Base-by-base conservation (phyloP, 805 yeast species). In the Wickerhamiella brachini region DNA sequence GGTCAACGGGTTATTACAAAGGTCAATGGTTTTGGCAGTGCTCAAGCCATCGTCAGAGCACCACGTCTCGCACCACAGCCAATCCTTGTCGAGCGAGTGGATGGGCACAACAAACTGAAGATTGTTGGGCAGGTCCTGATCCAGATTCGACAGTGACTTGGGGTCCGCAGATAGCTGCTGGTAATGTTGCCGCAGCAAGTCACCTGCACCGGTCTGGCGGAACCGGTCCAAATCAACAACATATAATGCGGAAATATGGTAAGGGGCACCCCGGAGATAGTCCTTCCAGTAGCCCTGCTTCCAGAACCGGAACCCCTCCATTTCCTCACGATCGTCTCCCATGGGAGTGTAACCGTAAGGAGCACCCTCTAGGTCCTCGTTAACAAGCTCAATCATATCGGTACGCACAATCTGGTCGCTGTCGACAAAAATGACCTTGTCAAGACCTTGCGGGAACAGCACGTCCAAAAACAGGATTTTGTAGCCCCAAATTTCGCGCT, bases 31-130 rank as follows among this genome's bases (percentile, higher is more conserved):
- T 62, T 80, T 83, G 2, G 95, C 95, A 0, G 68, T 67, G 50
- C 63, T 63, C 52, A 82, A 66, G 34, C 77, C 68, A 48, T 74
- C 82, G 55, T 80, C 85, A 29, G 80, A 72, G 64, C 95, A 85
- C 95, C 95, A 86, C 0, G 95, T 86, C 61, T 86, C 95, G 67
- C 95, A 87, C 95, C 95, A 87, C 39, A 85, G 68, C 94, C 95
- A 86, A 45, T 85, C 89, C 57, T 81, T 81, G 2, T 87, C 85
- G 44, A 86, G 69, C 8, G 93, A 81, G 59, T 71, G 76, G 18
- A 87, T 87, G 48, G 81, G 82, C 29, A 90, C 65, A 26, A 66
- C 64, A 21, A 71, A 59, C 65, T 93, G 97, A 58, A 89, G 58
- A 61, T 85, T 85, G 65, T 90, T 93, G n/a, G 96, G 88, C 54